A percentile compares a stretch with the other conserved stretches of the same genome.
Conservation (phyloP, 441 rosid species). For the Pelargonium myrrhifolium region DNA sequence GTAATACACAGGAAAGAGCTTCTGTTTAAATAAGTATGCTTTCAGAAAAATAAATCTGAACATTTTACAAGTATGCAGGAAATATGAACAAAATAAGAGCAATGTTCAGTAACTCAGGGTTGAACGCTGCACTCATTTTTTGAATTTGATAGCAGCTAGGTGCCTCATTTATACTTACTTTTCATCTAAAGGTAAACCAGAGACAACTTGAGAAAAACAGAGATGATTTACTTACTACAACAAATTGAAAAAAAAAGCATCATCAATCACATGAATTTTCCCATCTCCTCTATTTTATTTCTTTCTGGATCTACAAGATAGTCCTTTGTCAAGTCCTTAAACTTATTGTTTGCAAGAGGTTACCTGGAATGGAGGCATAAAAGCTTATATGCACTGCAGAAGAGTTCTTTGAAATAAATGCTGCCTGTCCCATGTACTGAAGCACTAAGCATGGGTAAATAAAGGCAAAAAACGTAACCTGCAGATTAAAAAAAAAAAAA, state of each 20-base stretch:
- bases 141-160: not conserved
- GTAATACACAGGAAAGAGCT: not conserved
- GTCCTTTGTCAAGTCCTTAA: slow-evolving; percentile 3
- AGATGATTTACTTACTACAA: too few relatives aligned
- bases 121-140: not conserved
- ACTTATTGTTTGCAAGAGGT: slow-evolving; percentile 18
- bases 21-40: not conserved
- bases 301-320: not conserved
- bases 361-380: slow-evolving; percentile 75
- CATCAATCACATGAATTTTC: too few relatives aligned
- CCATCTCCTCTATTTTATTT: not conserved
- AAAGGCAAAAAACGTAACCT: slow-evolving; percentile 67
- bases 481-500: slow-evolving; percentile 22
- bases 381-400: slow-evolving; percentile 40
- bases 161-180: not conserved
- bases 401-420: slow-evolving; percentile 69
- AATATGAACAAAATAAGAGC: not conserved
- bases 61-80: not conserved
- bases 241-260: too few relatives aligned
- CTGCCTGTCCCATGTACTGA: slow-evolving; percentile 98
- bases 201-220: too few relatives aligned
- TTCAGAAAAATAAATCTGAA: not conserved
- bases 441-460: slow-evolving; percentile 88
- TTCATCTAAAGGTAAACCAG: not conserved
- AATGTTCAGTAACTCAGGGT: not conserved